Evolutionary conservation across 495 filamentous ascomycete species (phyloP), one percentile per base, ranked within the genome.

Genomic region (Podospora sp.): DNA sequence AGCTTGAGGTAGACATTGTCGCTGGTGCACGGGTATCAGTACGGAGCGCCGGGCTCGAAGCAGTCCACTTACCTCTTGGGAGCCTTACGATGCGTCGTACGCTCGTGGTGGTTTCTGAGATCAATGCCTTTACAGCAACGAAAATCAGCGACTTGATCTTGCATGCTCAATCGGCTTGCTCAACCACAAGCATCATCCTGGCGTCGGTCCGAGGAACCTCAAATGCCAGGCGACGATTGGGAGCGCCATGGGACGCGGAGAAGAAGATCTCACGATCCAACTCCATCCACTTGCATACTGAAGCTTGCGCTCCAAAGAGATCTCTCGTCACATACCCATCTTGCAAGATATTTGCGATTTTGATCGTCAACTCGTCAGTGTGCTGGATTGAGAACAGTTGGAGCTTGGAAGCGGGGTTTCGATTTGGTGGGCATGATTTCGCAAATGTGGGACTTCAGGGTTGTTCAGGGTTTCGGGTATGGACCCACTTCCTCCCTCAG

Each of bases 1-100:
- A 99, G 90, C 87, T 93, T 92, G 76, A 97, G 86, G 84, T 97
- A 98, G 73, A 93, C 92, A 85, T 99, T 98, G 83, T 97, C 92
- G 84, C 91, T 64, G 18, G 50, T 5, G 22, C 2, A 21, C n/a
- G 51, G 21, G 62, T n/a, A 26, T 33, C 35, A 64, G 62, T n/a
- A 33, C 9, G 7, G 46, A 20, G 11, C 4, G 36, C 12, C 11
- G 18, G 51, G 62, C 24, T 7, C n/a, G 27, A 21, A 22, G 52
- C 52, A 11, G 6, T 2, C n/a, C 18, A 56, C 26, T 14, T 25
- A 64, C 62, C 62, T 95, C 80, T 97, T 97, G 69, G 95, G 91
- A 68, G 94, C 94, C 88, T 91, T 93, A 83, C 93, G 91, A 84
- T 95, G 92, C 77, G 85, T 92, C 84, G 78, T 85, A 79, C 90